Conservation (phyloP, 1,284 basidiomycete genomes). For the Cerioporus squamosus region DNA sequence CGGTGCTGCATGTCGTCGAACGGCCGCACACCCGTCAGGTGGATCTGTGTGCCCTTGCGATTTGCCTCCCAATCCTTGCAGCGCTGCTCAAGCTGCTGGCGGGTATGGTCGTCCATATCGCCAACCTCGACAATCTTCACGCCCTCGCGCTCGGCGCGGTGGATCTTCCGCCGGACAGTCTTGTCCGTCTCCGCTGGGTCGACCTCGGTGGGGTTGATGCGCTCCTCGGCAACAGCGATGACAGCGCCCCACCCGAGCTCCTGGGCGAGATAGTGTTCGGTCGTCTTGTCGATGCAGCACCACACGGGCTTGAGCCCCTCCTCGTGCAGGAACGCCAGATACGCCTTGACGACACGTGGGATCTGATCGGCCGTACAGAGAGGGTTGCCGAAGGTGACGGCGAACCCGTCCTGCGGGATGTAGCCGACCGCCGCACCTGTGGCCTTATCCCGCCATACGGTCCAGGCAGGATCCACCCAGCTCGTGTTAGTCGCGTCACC, state of each 20-base stretch:
- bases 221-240: constrained; percentile 55
- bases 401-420: constrained; percentile 40
- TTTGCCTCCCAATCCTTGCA: constrained; percentile 51
- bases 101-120: constrained; percentile 44
- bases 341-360: constrained; percentile 45
- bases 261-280: constrained; percentile 51
- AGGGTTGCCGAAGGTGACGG: constrained; percentile 53
- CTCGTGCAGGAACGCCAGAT: constrained; percentile 41
- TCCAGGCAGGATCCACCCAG: constrained; percentile 59
- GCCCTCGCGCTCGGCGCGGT: constrained; percentile 51
- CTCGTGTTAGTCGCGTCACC: constrained; percentile 60
- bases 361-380: constrained; percentile 50
- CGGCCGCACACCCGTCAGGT: constrained; percentile 56
- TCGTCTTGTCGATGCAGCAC: constrained; percentile 49
- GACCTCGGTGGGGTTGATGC: constrained; percentile 48
- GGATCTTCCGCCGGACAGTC: constrained; percentile 50
- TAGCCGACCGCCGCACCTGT: constrained; percentile 56
- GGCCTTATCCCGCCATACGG: constrained; percentile 50
- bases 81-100: constrained; percentile 42
- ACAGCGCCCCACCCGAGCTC: constrained; percentile 54
- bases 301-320: constrained; percentile 54
- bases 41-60: constrained; percentile 57
- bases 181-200: constrained; percentile 46
- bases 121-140: constrained; percentile 46
- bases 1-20: constrained; percentile 57